phyloP scores from a whole-genome alignment of 345 rosid genomes.

The Corymbia maculata region DNA sequence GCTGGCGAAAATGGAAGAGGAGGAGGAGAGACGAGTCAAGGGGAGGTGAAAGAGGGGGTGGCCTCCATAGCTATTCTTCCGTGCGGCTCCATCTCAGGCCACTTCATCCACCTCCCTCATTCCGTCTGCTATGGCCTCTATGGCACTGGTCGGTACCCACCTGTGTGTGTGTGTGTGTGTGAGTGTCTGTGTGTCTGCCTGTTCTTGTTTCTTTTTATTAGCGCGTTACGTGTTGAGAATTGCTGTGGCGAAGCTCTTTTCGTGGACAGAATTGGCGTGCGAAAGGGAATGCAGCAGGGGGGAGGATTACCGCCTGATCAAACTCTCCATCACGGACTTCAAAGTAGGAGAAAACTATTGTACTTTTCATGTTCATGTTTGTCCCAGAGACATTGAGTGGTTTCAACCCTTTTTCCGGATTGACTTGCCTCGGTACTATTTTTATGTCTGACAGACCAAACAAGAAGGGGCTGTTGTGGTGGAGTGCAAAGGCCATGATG shows the following conservation, averaged over 20 bases:
- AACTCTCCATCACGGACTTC: constrained; percentile 73
- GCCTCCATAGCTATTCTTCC: constrained; percentile 84
- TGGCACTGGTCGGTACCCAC: constrained; percentile 50
- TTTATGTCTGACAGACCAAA: constrained; percentile 33
- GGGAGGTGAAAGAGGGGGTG: constrained; percentile 65
- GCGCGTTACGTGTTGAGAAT: not conserved
- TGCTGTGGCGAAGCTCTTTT: not conserved
- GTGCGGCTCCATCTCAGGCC: constrained; percentile 81
- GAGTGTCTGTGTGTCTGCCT: not conserved
- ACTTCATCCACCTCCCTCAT: constrained; percentile 74
- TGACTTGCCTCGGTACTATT: not conserved
- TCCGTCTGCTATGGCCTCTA: constrained; percentile 88
- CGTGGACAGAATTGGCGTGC: constrained; percentile 63
- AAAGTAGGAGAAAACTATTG: constrained; percentile 18
- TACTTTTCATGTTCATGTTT: not conserved
- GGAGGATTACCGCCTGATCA: constrained; percentile 83
- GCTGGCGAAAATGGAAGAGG: constrained; percentile 17
- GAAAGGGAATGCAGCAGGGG: constrained; percentile 96
- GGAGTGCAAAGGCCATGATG: constrained; percentile 95
- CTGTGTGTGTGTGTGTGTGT: not conserved
- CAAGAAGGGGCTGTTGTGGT: constrained; percentile 67
- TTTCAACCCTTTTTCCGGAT: not conserved
- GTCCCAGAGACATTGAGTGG: not conserved
- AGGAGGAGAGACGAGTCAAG: constrained; percentile 11
- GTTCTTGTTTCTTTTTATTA: not conserved